A percentile compares a stretch with the other conserved stretches of the same genome.
These are phyloP conservation scores for Aeschynomene evenia DNA, from an alignment of 306 rosid genomes.

Conservation along the genomic window DNA sequence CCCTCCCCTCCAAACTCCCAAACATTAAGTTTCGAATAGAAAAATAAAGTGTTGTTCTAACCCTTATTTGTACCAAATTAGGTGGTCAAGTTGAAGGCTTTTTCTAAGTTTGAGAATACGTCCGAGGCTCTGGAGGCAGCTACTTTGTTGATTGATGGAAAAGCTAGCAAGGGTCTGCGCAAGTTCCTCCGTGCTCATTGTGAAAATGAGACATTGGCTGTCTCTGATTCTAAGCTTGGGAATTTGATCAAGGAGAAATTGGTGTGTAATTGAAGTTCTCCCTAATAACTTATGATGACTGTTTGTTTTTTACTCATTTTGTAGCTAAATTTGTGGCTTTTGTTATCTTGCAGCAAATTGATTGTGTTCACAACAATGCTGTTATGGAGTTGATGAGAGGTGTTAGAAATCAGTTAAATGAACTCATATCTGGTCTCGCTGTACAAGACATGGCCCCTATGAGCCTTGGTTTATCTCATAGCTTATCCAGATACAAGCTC, in stretches of 20 bases:
- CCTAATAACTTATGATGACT: neutral
- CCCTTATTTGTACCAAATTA: conserved; percentile 5
- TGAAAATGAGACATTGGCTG: conserved; percentile 72
- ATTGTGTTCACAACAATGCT: conserved; percentile 73
- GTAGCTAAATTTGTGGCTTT: neutral
- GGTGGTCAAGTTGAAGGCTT: conserved; percentile 88
- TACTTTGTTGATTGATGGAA: conserved; percentile 71
- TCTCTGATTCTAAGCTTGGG: conserved; percentile 92
- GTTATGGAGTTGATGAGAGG: conserved; percentile 98
- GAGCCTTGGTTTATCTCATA: conserved; percentile 96
- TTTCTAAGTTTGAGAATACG: conserved; percentile 83
- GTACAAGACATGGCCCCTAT: conserved; percentile 94
- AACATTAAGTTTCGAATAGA: neutral
- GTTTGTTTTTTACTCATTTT: neutral
- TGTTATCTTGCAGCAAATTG: conserved; percentile 65
- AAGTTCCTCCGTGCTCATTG: conserved; percentile 83
- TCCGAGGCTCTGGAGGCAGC: conserved; percentile 88
- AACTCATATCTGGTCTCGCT: conserved; percentile 74
- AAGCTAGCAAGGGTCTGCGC: conserved; percentile 87
- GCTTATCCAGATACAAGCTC: conserved; percentile 82
- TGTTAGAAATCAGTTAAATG: conserved; percentile 74
- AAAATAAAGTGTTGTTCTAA: neutral
- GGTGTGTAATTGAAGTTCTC: conserved; percentile 39
- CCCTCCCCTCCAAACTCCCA: too few species aligned
- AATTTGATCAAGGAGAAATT: conserved; percentile 79